Conservation (phyloP, 257 asterid species). For the Ilex asprella region DNA sequence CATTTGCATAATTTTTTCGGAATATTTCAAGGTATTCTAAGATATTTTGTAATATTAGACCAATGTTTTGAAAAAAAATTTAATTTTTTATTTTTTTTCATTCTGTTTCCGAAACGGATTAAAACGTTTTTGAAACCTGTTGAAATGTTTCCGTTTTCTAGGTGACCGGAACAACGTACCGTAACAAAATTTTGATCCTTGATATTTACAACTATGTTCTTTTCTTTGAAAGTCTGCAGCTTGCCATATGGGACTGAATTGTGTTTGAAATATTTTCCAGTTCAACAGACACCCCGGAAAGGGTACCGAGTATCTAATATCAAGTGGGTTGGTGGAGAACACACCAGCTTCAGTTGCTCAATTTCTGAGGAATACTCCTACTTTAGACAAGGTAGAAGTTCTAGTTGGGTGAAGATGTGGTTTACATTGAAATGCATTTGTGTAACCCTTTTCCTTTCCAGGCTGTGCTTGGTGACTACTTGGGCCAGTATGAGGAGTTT, state of each 20-base stretch:
- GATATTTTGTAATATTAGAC: too few species aligned
- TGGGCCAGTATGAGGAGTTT: slow-evolving; percentile 98
- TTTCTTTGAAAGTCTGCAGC: not conserved
- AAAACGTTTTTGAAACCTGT: too few species aligned
- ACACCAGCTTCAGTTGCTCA: slow-evolving; percentile 82
- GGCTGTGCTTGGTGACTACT: slow-evolving; percentile 92
- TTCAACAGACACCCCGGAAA: slow-evolving; percentile 81
- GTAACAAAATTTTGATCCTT: too few species aligned
- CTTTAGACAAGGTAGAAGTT: slow-evolving; percentile 69
- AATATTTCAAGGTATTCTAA: too few species aligned
- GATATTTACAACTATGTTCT: too few species aligned
- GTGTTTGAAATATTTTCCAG: slow-evolving; percentile 35
- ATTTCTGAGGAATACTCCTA: slow-evolving; percentile 79
- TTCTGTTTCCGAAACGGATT: too few species aligned
- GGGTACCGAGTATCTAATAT: slow-evolving; percentile 64
- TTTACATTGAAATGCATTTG: slow-evolving; percentile 7
- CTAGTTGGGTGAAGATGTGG: slow-evolving; percentile 10
- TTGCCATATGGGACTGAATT: slow-evolving; percentile 11
- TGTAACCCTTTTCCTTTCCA: slow-evolving; percentile 24
- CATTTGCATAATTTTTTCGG: too few species aligned
- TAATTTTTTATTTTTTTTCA: too few species aligned
- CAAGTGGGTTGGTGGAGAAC: slow-evolving; percentile 79
- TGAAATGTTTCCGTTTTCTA: too few species aligned
- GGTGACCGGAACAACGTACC: too few species aligned
- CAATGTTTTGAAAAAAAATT: too few species aligned